A percentile compares a stretch with the other conserved stretches of the same genome.
These are phyloP conservation scores for Eurotiales sp. DNA, from an alignment of 2,329 filamentous ascomycete genomes.

Conservation along the genomic window DNA sequence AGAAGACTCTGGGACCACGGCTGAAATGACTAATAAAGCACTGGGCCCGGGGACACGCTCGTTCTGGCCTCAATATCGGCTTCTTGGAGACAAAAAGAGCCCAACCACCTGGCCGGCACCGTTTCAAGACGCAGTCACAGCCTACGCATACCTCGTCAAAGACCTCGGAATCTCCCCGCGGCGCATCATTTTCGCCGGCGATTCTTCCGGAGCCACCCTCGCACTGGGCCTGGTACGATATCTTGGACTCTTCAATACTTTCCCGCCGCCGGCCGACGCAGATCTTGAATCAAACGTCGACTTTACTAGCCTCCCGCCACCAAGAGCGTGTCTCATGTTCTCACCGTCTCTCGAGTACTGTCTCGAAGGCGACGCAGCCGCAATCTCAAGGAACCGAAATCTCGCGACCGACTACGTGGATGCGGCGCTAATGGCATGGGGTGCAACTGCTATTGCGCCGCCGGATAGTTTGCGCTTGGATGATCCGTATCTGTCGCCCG, in stretches of 20 bases:
- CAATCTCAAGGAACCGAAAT: constrained; percentile 10
- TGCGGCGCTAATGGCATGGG: constrained; percentile 18
- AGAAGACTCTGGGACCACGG: neutral
- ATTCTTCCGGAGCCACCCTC: constrained; percentile 21
- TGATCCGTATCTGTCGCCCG: constrained; percentile 18
- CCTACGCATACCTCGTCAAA: constrained; percentile 21
- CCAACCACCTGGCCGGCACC: constrained; percentile 18
- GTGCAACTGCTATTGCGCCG: constrained; percentile 16
- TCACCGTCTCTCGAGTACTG: constrained; percentile 17
- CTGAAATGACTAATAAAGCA: neutral
- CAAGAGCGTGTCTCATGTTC: constrained; percentile 17
- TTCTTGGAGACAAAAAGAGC: neutral
- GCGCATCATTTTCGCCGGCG: constrained; percentile 21
- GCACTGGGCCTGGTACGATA: constrained; percentile 21
- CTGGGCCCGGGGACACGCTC: neutral
- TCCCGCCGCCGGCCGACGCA: neutral
- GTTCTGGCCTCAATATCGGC: constrained; percentile 4
- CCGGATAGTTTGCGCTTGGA: constrained; percentile 14
- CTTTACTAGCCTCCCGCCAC: neutral
- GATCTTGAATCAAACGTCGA: neutral
- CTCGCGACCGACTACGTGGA: constrained; percentile 16
- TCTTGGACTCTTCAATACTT: neutral
- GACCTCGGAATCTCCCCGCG: constrained; percentile 19
- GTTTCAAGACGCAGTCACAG: constrained; percentile 23
- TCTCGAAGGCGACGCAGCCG: constrained; percentile 8